Evolutionary conservation across 805 yeast species (phyloP), one percentile per base, ranked within the genome.

Genomic region (Zygoascus biomembranicola): DNA sequence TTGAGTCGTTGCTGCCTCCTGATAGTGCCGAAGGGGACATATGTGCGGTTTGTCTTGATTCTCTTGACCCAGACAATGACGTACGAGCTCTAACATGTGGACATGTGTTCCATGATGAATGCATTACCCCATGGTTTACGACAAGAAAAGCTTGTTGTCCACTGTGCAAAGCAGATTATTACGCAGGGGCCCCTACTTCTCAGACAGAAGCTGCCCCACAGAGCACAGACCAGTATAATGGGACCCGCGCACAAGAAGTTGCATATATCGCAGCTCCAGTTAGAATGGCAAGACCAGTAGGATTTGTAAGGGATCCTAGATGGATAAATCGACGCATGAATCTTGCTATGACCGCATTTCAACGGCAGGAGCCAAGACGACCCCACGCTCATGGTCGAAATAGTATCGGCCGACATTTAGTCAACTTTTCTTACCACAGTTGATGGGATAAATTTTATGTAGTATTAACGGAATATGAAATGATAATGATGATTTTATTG

Each of bases 61-160:
- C 71, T 4, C 74, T 84, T 52, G 85, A 80, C 57, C 77, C 77
- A 49, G 81, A 76, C 13, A 88, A 85, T 51, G 64, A 67, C 1
- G 88, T 87, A 1, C 77, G 95, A 49, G 88, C 88, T 0, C 73
- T 88, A 45, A 72, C 85, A 10, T 87, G 96, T 69, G 89, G 90
- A 2, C 96, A 87, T 67, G 89, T 84, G 1, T 87, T 82, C 75
- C 96, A 87, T 63, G 74, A 82, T 20, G 83, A 77, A 16, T 87
- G 96, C 68, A 76, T 88, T 51, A 89, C 84, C 58, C 90, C 90
- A 1, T 87, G 95, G 95, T 71, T 87, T 47, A 82, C 80, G 2
- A 78, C 79, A 57, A 73, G 92, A 59, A 76, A 85, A 47, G 90
- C 90, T 0, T 83, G 87, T 61, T 87, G 96, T 65, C 95, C 96